phyloP scores from a whole-genome alignment of 2,329 filamentous ascomycete species.

The Chalaropsis thielavioides region DNA sequence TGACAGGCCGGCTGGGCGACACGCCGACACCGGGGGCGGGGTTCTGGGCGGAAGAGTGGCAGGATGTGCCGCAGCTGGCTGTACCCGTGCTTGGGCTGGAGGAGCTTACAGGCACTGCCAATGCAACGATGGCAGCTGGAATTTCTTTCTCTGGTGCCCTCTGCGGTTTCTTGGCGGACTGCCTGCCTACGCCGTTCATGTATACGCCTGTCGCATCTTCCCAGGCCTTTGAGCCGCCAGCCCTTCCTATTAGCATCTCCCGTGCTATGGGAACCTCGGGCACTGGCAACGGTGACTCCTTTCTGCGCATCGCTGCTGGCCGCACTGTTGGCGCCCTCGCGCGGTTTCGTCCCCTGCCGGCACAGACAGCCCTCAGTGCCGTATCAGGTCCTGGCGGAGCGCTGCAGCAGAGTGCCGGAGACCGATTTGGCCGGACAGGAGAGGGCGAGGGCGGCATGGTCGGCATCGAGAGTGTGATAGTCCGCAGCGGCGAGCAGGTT shows the following conservation, averaged over 20 bases:
- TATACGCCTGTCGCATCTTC: slow-evolving; percentile 25
- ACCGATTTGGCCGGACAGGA: slow-evolving; percentile 54
- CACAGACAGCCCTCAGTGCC: slow-evolving; percentile 43
- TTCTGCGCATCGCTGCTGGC: slow-evolving; percentile 56
- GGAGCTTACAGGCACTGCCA: slow-evolving; percentile 23
- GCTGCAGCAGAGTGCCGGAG: slow-evolving; percentile 57
- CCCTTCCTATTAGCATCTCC: slow-evolving; percentile 12
- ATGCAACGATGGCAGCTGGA: neutral
- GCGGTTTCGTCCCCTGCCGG: slow-evolving; percentile 41
- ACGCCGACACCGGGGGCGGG: slow-evolving; percentile 73
- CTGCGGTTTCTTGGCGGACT: slow-evolving; percentile 40
- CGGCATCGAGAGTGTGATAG: slow-evolving; percentile 51
- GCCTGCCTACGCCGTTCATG: slow-evolving; percentile 37
- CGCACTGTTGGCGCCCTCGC: slow-evolving; percentile 61
- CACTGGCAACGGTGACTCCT: slow-evolving; percentile 81
- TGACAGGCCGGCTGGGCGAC: slow-evolving; percentile 72
- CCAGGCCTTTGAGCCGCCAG: slow-evolving; percentile 22
- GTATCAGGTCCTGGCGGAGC: slow-evolving; percentile 60
- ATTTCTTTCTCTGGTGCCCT: slow-evolving; percentile 32
- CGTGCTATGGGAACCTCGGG: slow-evolving; percentile 51
- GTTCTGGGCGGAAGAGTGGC: slow-evolving; percentile 83
- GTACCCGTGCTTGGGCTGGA: slow-evolving; percentile 18
- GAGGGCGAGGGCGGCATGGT: slow-evolving; percentile 81
- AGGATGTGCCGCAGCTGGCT: slow-evolving; percentile 30
- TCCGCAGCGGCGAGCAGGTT: slow-evolving; percentile 30